Evolutionary conservation across 345 rosid species (phyloP).

Genomic region (Brassica nigra): DNA sequence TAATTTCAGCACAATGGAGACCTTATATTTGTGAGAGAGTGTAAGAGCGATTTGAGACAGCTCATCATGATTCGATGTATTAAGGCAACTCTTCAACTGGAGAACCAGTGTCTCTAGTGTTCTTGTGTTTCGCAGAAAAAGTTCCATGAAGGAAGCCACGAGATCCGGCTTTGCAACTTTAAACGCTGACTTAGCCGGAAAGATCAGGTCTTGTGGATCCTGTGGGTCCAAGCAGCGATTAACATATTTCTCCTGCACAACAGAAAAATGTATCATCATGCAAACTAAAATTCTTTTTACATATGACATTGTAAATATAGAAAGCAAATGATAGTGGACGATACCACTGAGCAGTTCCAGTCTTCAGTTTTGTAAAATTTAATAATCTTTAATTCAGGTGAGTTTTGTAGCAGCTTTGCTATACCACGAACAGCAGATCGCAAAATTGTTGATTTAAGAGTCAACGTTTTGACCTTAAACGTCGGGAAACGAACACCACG

Average conservation of each 20-base stretch:
- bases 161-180: neutral
- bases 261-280: neutral
- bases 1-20: neutral
- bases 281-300: neutral
- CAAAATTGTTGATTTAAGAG: neutral
- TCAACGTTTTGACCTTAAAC: slow-evolving; percentile 12
- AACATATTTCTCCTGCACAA: neutral
- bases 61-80: neutral
- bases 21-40: neutral
- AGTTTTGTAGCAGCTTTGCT: slow-evolving; percentile 23
- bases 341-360: neutral
- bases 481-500: slow-evolving; percentile 19
- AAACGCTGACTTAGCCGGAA: neutral
- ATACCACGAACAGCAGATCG: slow-evolving; percentile 32
- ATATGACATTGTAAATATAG: neutral
- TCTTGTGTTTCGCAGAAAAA: slow-evolving; percentile 1
- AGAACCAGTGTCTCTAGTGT: neutral
- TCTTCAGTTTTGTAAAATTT: neutral
- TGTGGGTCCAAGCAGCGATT: neutral
- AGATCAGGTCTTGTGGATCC: slow-evolving; percentile 2
- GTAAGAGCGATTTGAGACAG: neutral
- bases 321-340: neutral
- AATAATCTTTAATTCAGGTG: slow-evolving; percentile 35
- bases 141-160: slow-evolving; percentile 4
- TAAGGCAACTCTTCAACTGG: neutral